Evolutionary conservation across 176 grass and related monocot species (phyloP), one percentile per base, ranked within the genome.

Genomic region (Oryza rufipogon): DNA sequence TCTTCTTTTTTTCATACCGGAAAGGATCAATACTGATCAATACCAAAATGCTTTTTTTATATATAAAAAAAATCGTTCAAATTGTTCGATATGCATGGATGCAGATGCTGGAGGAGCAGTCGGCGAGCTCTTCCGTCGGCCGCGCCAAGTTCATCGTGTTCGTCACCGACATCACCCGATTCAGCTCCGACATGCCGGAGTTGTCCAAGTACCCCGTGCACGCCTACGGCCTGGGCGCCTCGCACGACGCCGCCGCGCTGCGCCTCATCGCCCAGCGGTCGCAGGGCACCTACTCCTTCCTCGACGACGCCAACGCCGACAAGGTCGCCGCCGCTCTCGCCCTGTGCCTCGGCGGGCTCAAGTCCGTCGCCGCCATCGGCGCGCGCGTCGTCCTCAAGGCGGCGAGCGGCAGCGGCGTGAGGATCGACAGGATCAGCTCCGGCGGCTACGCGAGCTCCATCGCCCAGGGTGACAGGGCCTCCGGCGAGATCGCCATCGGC

Each of bases 401-500:
- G 0, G 67, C 4, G 11, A 8, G 14, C 14, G 5, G 6, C 22
- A 69, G 14, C n/a, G 47, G 49, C 0, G 79, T 81, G 13, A 70
- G 9, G 33, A 44, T 81, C 0, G 4, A 26, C 4, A 39, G n/a
- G 8, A 33, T 81, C 49, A 34, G 17, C 4, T 71, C 67, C 13
- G 79, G 79, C 0, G n/a, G n/a, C 1, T 28, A 81, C 68, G 20
- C 4, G 44, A 49, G 12, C 12, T 49, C 47, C 11, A 0, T 49
- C 12, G 0, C 41, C 1, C 41, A 44, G 2, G 41, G 0, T 0
- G 47, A 49, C 12, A 0, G 11, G 11, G 11, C 11, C 47, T 49
- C 47, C 11, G 47, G 47, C 47, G 47, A 49, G 47, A 38, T 38
- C 36, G 36, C 36, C 36, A 54, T 54, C 51, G 51, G 51, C 33